Percentiles rank a stretch among this genome's conserved stretches.
These are phyloP conservation scores for Ustilago shanxiensis DNA, from an alignment of 1,284 basidiomycete genomes.

Conservation along the genomic window DNA sequence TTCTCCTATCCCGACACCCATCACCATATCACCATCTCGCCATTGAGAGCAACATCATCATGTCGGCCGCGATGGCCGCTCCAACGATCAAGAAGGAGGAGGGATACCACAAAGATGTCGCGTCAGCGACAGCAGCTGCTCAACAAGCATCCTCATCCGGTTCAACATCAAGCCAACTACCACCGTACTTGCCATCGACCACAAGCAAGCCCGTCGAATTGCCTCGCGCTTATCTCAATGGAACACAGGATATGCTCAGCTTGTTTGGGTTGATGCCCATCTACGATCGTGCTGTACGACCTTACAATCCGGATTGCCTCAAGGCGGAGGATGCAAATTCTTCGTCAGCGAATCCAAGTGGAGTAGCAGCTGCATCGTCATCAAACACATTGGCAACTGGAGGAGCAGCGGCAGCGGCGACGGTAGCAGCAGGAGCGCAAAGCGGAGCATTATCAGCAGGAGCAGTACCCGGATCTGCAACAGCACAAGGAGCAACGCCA, in stretches of 20 bases:
- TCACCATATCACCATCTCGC: neutral
- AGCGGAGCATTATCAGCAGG: neutral
- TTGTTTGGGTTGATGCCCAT: constrained; percentile 59
- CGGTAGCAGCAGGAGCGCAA: neutral
- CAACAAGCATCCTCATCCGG: neutral
- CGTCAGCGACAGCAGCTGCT: constrained; percentile 12
- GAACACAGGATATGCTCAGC: constrained; percentile 58
- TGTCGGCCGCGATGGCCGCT: constrained; percentile 21
- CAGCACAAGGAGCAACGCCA: neutral
- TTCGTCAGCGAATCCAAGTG: neutral
- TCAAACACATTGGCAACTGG: neutral
- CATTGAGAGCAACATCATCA: neutral
- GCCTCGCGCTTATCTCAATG: constrained; percentile 50
- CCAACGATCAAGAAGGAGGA: constrained; percentile 21
- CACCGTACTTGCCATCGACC: constrained; percentile 37
- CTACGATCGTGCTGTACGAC: constrained; percentile 59
- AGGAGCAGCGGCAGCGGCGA: neutral
- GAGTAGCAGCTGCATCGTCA: neutral
- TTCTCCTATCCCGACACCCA: neutral
- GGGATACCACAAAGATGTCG: constrained; percentile 13
- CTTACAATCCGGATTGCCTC: constrained; percentile 47
- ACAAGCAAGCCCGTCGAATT: constrained; percentile 37
- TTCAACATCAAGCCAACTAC: constrained; percentile 9
- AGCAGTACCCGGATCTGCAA: neutral
- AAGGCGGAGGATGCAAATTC: constrained; percentile 21